phyloP scores from a whole-genome alignment of 208 protist genomes.

The Crithidia thermophila region DNA sequence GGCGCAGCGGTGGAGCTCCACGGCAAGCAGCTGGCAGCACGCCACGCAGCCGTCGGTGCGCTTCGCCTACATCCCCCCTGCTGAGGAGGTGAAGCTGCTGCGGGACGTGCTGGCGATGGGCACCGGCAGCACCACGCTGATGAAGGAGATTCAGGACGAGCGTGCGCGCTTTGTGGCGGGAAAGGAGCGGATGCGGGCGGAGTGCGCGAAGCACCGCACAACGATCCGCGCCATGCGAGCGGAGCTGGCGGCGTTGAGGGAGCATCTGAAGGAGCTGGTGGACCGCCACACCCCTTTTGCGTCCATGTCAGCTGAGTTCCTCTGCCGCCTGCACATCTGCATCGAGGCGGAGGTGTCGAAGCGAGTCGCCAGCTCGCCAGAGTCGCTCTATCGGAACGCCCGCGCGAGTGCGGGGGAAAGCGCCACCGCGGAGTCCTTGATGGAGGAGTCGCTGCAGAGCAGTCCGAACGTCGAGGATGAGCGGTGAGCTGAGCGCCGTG shows the following conservation, averaged over 20 bases:
- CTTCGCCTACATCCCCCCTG: constrained; percentile 64
- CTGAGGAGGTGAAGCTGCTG: constrained; percentile 68
- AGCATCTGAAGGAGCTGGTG: constrained; percentile 37
- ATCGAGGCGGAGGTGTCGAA: constrained; percentile 33
- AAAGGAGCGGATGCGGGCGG: constrained; percentile 19
- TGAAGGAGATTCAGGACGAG: constrained; percentile 55
- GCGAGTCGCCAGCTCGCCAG: not conserved
- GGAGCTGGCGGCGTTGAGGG: constrained; percentile 40
- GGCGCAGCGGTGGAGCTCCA: constrained; percentile 47
- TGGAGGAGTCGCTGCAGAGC: not conserved
- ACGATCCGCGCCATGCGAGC: constrained; percentile 33
- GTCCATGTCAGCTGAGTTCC: constrained; percentile 33
- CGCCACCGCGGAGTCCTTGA: not conserved
- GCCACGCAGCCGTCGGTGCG: constrained; percentile 40
- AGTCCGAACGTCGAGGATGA: too few species aligned
- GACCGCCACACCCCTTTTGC: constrained; percentile 47
- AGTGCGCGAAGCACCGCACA: constrained; percentile 23
- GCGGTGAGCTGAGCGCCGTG: too few species aligned
- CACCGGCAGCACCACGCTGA: constrained; percentile 55
- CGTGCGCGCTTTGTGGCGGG: constrained; percentile 32
- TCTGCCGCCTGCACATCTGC: constrained; percentile 22
- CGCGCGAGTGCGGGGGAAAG: not conserved
- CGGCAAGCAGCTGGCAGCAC: constrained; percentile 35
- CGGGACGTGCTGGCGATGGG: constrained; percentile 79
- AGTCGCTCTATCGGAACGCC: not conserved